phyloP scores from a whole-genome alignment of 1,284 basidiomycete genomes.

The Irpex sp. region DNA sequence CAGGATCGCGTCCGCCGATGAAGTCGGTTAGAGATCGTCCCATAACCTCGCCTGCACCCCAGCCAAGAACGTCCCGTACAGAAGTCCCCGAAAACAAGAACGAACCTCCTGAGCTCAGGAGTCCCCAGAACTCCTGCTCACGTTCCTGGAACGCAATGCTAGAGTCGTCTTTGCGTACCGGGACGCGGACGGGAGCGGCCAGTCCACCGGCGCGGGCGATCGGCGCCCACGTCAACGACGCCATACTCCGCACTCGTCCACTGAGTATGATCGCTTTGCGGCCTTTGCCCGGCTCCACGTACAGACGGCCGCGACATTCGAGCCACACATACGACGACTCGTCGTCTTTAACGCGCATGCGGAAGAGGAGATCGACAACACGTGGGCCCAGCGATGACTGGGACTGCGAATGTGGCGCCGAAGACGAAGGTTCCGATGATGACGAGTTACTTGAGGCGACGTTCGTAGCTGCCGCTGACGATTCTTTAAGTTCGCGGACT shows the following conservation, averaged over 20 bases:
- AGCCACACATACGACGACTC: slow-evolving; percentile 71
- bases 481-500: slow-evolving; percentile 90
- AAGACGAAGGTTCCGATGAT: background rate
- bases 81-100: slow-evolving; percentile 50
- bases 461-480: slow-evolving; percentile 29
- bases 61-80: slow-evolving; percentile 57
- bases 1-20: slow-evolving; percentile 24
- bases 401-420: background rate
- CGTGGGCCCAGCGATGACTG: slow-evolving; percentile 26
- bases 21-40: slow-evolving; percentile 62
- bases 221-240: slow-evolving; percentile 57
- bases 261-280: slow-evolving; percentile 85
- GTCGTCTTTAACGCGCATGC: slow-evolving; percentile 63
- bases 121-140: slow-evolving; percentile 56
- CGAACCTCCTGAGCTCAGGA: slow-evolving; percentile 45
- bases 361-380: slow-evolving; percentile 74
- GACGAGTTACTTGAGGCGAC: slow-evolving; percentile 2
- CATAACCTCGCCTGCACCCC: slow-evolving; percentile 66
- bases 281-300: slow-evolving; percentile 87
- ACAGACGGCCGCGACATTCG: slow-evolving; percentile 80
- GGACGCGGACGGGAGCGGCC: slow-evolving; percentile 11
- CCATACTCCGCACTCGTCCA: slow-evolving; percentile 70
- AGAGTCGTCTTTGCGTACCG: background rate
- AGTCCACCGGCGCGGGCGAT: slow-evolving; percentile 49
- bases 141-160: slow-evolving; percentile 12